Evolutionary conservation across 140 eudicot genomes (phyloP).

Genomic region (Eryngium alpinum): DNA sequence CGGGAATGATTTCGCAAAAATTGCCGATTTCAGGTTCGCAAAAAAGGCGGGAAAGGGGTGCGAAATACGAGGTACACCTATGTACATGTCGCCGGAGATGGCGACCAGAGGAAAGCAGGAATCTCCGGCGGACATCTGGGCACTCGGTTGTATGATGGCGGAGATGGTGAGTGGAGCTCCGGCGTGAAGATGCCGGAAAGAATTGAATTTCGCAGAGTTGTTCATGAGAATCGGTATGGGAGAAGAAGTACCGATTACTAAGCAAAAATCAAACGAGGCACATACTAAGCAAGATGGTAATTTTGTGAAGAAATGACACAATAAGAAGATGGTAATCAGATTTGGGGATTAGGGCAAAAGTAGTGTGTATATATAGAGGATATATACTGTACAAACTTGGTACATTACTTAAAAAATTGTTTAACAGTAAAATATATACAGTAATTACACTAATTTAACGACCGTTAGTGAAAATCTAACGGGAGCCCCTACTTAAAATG

Average conservation of each 20-base stretch:
- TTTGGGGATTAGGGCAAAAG: too few relatives aligned
- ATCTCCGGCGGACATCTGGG: slow-evolving; percentile 73
- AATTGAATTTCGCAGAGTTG: slow-evolving; percentile 36
- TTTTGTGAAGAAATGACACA: too few relatives aligned
- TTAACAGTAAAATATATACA: too few relatives aligned
- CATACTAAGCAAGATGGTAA: too few relatives aligned
- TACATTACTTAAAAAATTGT: too few relatives aligned
- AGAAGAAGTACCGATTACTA: slow-evolving; percentile 59
- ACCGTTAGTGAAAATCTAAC: too few relatives aligned
- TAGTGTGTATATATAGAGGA: too few relatives aligned
- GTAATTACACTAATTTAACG: too few relatives aligned
- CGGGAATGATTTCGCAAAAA: slow-evolving; percentile 34
- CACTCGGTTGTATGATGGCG: slow-evolving; percentile 65
- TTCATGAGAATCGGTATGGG: slow-evolving; percentile 70
- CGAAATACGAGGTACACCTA: slow-evolving; percentile 75
- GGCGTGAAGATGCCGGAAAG: slow-evolving; percentile 50
- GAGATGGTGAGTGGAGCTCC: slow-evolving; percentile 69
- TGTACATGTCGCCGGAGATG: slow-evolving; percentile 89
- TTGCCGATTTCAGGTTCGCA: slow-evolving; percentile 88
- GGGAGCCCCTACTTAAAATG: too few relatives aligned
- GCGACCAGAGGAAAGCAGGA: slow-evolving; percentile 46
- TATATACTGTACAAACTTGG: too few relatives aligned
- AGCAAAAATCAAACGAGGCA: too few relatives aligned
- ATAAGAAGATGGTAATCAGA: too few relatives aligned
- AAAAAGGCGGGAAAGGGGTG: slow-evolving; percentile 30